phyloP scores from a whole-genome alignment of 225 moss, liverwort and hornwort genomes.

The Thuidium tamariscinum region DNA sequence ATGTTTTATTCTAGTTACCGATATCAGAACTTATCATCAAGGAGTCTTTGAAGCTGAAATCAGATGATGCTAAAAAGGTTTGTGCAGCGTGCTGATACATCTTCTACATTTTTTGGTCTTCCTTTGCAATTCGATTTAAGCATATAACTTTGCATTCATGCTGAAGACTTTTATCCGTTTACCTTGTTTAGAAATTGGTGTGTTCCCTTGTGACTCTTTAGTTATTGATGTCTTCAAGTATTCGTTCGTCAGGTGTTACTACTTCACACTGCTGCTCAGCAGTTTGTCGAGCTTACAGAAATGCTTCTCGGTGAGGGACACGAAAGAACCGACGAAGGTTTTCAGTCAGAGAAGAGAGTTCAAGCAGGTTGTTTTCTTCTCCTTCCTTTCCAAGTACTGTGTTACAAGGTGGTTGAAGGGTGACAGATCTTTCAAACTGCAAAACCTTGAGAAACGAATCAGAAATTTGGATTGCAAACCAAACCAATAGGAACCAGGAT shows the following conservation, averaged over 20 bases:
- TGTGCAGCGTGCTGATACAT: not conserved
- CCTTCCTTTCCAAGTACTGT: not conserved
- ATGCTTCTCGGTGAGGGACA: slow-evolving; percentile 3
- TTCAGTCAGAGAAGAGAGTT: slow-evolving; percentile 20
- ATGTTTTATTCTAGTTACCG: slow-evolving; percentile 32
- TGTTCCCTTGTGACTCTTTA: not conserved
- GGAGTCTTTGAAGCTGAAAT: slow-evolving; percentile 73
- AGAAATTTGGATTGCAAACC: not conserved
- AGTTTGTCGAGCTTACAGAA: slow-evolving; percentile 19
- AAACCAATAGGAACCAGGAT: not conserved
- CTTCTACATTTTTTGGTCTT: not conserved
- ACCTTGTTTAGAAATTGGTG: not conserved
- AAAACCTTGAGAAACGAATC: not conserved
- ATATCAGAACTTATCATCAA: slow-evolving; percentile 59
- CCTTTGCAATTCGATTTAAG: not conserved
- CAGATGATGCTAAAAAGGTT: slow-evolving; percentile 70
- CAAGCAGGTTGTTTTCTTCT: slow-evolving; percentile 16
- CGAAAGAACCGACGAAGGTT: slow-evolving; percentile 3
- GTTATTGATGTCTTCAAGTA: not conserved
- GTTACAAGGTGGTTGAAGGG: not conserved
- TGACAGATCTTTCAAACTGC: not conserved
- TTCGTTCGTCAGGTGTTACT: slow-evolving; percentile 20
- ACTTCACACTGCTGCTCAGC: slow-evolving; percentile 30
- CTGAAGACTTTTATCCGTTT: not conserved
- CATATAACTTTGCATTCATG: not conserved